These are phyloP conservation scores for Tetrapisispora arboricola DNA, from an alignment of 805 yeast genomes.

Conservation along the genomic window DNA sequence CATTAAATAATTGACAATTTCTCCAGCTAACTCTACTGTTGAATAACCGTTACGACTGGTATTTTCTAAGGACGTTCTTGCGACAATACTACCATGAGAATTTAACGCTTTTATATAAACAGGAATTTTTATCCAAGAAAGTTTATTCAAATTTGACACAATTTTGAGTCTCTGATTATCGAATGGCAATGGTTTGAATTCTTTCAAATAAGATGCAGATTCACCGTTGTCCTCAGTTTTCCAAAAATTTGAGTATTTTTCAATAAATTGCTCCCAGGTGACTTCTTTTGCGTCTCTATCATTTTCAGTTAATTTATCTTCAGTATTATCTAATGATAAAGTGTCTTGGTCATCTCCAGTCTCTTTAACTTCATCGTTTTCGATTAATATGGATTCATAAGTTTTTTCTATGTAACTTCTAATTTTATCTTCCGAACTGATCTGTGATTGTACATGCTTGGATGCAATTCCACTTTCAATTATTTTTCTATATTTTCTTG, in stretches of 20 bases:
- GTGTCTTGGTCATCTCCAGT: slow-evolving; percentile 2
- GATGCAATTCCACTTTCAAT: slow-evolving; percentile 17
- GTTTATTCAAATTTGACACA: slow-evolving; percentile 43
- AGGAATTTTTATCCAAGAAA: slow-evolving; percentile 73
- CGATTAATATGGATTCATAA: slow-evolving; percentile 17
- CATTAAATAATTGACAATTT: slow-evolving; percentile 16
- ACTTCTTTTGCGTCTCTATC: background rate
- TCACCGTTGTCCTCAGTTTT: slow-evolving; percentile 2
- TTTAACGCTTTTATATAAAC: slow-evolving; percentile 61
- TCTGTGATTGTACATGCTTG: slow-evolving; percentile 11
- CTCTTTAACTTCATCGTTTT: slow-evolving; percentile 10
- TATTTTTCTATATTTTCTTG: slow-evolving; percentile 18
- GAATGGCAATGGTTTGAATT: slow-evolving; percentile 25
- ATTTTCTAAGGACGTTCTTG: slow-evolving; percentile 50
- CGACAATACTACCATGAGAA: slow-evolving; percentile 81
- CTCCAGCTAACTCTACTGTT: slow-evolving; percentile 22
- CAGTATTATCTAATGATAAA: background rate
- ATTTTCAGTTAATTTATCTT: background rate
- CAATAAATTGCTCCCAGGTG: slow-evolving; percentile 21
- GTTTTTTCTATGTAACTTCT: slow-evolving; percentile 17
- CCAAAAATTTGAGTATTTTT: slow-evolving; percentile 15
- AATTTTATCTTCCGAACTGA: slow-evolving; percentile 19
- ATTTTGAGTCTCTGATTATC: slow-evolving; percentile 34
- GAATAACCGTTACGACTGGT: slow-evolving; percentile 22
- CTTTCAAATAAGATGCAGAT: slow-evolving; percentile 6